phyloP scores from a whole-genome alignment of 371 early-diverging fungal species.

The Lichtheimia ramosa region DNA sequence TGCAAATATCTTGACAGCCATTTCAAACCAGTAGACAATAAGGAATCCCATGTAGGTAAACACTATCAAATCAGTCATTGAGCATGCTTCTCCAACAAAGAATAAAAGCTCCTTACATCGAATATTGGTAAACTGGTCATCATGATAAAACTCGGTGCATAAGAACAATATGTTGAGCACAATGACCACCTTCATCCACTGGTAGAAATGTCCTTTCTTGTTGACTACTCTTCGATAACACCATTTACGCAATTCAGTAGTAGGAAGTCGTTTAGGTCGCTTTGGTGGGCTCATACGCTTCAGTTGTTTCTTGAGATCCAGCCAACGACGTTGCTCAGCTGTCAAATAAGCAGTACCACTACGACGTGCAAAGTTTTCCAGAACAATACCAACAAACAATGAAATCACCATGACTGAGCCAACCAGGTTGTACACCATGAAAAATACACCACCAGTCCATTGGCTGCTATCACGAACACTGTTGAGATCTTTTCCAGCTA shows the following conservation, averaged over 20 bases:
- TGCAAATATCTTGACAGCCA: constrained; percentile 49
- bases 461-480: constrained; percentile 52
- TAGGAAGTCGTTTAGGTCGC: constrained; percentile 40
- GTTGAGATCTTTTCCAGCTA: constrained; percentile 46
- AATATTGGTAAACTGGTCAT: constrained; percentile 25
- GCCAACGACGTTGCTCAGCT: constrained; percentile 68
- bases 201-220: constrained; percentile 54
- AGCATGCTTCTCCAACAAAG: no score
- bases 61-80: constrained; percentile 20
- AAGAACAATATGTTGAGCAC: constrained; percentile 54
- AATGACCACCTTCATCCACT: constrained; percentile 48
- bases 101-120: constrained; percentile 36
- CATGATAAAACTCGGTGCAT: constrained; percentile 46
- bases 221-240: constrained; percentile 49
- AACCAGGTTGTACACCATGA: constrained; percentile 64
- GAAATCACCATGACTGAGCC: constrained; percentile 66
- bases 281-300: constrained; percentile 61
- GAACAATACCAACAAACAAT: constrained; percentile 69
- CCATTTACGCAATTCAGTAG: constrained; percentile 30
- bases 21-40: constrained; percentile 48
- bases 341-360: constrained; percentile 68
- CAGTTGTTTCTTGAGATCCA: constrained; percentile 66
- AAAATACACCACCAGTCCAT: constrained; percentile 56
- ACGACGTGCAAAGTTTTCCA: constrained; percentile 63
- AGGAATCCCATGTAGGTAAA: not conserved